Conservation (phyloP, 257 asterid species). For the Orobanche coerulescens region DNA sequence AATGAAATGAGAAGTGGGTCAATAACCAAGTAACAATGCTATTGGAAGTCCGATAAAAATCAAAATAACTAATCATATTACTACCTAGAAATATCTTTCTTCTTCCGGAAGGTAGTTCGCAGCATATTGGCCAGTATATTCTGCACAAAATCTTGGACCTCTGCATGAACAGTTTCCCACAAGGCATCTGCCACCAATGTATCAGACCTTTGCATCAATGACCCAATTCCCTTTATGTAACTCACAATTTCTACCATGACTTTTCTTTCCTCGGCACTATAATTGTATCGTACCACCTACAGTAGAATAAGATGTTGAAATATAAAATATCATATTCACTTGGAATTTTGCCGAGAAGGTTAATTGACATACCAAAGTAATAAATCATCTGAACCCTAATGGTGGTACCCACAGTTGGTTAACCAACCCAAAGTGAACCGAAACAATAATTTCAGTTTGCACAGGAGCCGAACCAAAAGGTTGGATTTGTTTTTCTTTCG, state of each 20-base stretch:
- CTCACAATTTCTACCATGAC: conserved; percentile 87
- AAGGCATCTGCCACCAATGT: conserved; percentile 92
- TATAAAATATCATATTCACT: not conserved
- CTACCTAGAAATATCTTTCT: conserved; percentile 93
- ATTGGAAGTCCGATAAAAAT: too few relatives aligned
- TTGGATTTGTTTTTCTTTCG: too few relatives aligned
- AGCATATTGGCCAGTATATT: conserved; percentile 83
- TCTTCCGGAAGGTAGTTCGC: conserved; percentile 87
- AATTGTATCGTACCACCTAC: conserved; percentile 91
- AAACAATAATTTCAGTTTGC: too few relatives aligned
- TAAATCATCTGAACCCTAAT: too few relatives aligned
- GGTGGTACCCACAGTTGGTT: too few relatives aligned
- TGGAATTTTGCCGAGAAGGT: not conserved
- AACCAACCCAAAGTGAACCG: too few relatives aligned
- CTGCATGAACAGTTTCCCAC: conserved; percentile 99
- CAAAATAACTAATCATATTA: conserved; percentile 1
- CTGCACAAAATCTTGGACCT: conserved; percentile 99
- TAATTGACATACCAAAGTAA: not conserved
- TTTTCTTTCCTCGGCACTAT: conserved; percentile 82
- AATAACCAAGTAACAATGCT: too few relatives aligned
- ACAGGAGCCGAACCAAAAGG: too few relatives aligned
- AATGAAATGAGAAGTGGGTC: not conserved
- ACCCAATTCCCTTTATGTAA: conserved; percentile 87
- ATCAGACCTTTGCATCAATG: conserved; percentile 86
- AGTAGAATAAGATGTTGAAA: conserved; percentile 20